Percentiles rank a stretch among this genome's conserved stretches.
Conservation (phyloP, 2,329 filamentous ascomycete species). For the Fusarium cyanostomum region DNA sequence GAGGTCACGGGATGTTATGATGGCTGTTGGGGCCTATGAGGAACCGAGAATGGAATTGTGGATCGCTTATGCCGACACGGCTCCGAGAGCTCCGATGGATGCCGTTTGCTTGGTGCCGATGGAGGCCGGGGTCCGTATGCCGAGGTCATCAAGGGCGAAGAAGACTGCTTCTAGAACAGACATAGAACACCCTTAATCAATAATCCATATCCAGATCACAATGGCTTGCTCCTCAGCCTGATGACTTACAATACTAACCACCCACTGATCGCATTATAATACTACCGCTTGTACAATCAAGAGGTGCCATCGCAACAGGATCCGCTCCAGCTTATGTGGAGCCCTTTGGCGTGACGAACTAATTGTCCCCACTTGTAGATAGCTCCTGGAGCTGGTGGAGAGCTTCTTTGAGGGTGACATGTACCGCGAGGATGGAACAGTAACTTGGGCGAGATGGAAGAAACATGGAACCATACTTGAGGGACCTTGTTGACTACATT, state of each 20-base stretch:
- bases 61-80: constrained; percentile 2
- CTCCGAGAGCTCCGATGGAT: constrained; percentile 18
- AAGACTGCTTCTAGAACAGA: not conserved
- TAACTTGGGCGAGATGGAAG: too few relatives aligned
- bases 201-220: too few relatives aligned
- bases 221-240: not conserved
- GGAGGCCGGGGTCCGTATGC: constrained; percentile 12
- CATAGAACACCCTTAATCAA: not conserved
- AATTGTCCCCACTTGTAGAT: not conserved
- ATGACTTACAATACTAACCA: not conserved
- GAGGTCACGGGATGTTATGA: constrained; percentile 3
- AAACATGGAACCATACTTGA: too few relatives aligned
- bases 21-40: not conserved
- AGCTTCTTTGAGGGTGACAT: too few relatives aligned
- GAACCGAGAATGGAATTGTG: constrained; percentile 1
- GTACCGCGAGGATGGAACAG: too few relatives aligned
- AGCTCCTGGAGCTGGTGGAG: constrained; percentile 21
- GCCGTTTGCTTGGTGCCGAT: constrained; percentile 21
- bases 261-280: not conserved
- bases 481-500: not conserved
- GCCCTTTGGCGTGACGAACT: not conserved
- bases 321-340: constrained; percentile 18
- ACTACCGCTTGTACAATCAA: not conserved
- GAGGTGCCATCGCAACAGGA: constrained; percentile 1
- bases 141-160: not conserved